phyloP scores from a whole-genome alignment of 2,329 filamentous ascomycete species.

The Colletotrichum neosansevieriae region DNA sequence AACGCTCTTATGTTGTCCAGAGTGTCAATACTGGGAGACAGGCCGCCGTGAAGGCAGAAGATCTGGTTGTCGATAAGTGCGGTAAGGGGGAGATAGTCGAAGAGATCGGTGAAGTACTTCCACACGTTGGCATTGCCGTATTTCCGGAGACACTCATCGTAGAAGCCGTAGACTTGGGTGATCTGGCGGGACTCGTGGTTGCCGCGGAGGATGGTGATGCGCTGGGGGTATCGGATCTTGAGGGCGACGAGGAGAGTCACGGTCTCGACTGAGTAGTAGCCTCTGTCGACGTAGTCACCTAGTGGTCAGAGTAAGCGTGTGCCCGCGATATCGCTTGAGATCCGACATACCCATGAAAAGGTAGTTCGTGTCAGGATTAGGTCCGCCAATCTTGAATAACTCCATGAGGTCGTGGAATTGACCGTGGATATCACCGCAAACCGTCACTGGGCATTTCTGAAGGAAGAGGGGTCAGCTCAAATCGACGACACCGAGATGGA shows the following conservation, averaged over 20 bases:
- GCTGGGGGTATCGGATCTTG: slow-evolving; percentile 97
- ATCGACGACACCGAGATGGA: slow-evolving; percentile 36
- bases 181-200: slow-evolving; percentile 99
- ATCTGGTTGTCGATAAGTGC: slow-evolving; percentile 99
- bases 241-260: slow-evolving; percentile 95
- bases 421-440: slow-evolving; percentile 98
- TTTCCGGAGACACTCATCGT: slow-evolving; percentile 98
- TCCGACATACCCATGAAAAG: slow-evolving; percentile 89
- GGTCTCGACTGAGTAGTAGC: slow-evolving; percentile 99
- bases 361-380: slow-evolving; percentile 98
- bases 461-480: slow-evolving; percentile 46
- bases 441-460: slow-evolving; percentile 97
- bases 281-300: slow-evolving; percentile 99
- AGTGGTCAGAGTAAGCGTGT: slow-evolving; percentile 37
- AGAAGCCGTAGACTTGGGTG: slow-evolving; percentile 99
- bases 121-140: slow-evolving; percentile 99
- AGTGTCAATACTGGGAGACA: slow-evolving; percentile 96
- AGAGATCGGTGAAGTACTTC: slow-evolving; percentile 99
- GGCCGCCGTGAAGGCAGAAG: slow-evolving; percentile 96
- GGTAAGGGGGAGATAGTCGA: slow-evolving; percentile 97
- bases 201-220: slow-evolving; percentile 97
- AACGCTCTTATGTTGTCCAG: slow-evolving; percentile 95
- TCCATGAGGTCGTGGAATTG: slow-evolving; percentile 99
- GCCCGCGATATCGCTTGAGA: slow-evolving; percentile 23
- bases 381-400: slow-evolving; percentile 98